Conservation (phyloP, 2,329 filamentous ascomycete genomes). For the Drechslera avenae region DNA sequence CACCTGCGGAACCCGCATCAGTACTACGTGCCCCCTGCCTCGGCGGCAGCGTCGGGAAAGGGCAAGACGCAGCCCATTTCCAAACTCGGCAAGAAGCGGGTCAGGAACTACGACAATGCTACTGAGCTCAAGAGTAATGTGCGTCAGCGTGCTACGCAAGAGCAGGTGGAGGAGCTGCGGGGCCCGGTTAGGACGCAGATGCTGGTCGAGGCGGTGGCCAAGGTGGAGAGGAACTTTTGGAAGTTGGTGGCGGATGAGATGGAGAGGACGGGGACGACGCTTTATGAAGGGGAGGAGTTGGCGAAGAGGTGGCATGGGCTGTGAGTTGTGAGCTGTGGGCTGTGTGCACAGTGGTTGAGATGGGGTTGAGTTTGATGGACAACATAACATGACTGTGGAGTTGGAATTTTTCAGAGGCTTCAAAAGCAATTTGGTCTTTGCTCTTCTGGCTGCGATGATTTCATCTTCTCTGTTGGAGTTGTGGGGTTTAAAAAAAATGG, state of each 20-base stretch:
- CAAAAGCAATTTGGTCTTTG: too few species aligned
- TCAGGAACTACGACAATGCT: slow-evolving; percentile 27
- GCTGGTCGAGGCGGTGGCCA: slow-evolving; percentile 38
- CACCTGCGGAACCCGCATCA: slow-evolving; percentile 32
- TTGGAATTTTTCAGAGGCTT: too few species aligned
- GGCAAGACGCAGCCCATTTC: too few species aligned
- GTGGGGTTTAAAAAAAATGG: too few species aligned
- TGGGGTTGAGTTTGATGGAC: too few species aligned
- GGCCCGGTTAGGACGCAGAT: slow-evolving; percentile 24
- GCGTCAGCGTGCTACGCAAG: slow-evolving; percentile 14
- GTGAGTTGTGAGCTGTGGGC: too few species aligned
- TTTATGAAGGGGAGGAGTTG: slow-evolving; percentile 28
- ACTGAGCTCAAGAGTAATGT: slow-evolving; percentile 33
- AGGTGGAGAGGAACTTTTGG: slow-evolving; percentile 41
- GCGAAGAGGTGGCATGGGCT: slow-evolving; percentile 16
- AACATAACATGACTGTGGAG: too few species aligned
- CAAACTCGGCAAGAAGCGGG: slow-evolving; percentile 25
- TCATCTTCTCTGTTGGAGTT: too few species aligned
- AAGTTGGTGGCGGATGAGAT: slow-evolving; percentile 39
- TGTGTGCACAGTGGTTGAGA: too few species aligned
- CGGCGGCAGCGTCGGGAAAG: too few species aligned
- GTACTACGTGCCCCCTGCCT: not conserved
- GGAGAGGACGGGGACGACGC: slow-evolving; percentile 30
- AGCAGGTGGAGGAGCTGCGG: slow-evolving; percentile 22
- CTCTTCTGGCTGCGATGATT: too few species aligned